These are phyloP conservation scores for Suhomyces xylopsoci DNA, from an alignment of 805 yeast species.

Conservation along the genomic window DNA sequence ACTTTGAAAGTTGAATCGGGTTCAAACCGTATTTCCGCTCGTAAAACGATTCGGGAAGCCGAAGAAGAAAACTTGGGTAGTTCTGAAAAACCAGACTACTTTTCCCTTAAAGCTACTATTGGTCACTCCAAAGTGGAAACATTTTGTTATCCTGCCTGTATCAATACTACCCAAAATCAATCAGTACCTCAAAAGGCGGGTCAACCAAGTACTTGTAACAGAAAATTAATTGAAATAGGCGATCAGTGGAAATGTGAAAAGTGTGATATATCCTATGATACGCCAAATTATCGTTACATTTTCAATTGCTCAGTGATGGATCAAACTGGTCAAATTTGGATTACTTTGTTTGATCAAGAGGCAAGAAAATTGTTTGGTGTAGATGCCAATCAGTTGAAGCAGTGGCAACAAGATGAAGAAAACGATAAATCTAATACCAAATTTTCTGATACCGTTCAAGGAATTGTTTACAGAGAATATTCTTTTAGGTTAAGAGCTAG, in stretches of 20 bases:
- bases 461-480: slow-evolving; percentile 63
- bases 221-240: slow-evolving; percentile 74
- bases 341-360: slow-evolving; percentile 81
- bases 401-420: slow-evolving; percentile 26
- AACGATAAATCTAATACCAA: slow-evolving; percentile 36
- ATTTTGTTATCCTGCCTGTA: slow-evolving; percentile 89
- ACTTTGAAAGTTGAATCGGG: slow-evolving; percentile 55
- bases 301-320: slow-evolving; percentile 77
- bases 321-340: slow-evolving; percentile 79
- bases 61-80: slow-evolving; percentile 66
- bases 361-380: slow-evolving; percentile 67
- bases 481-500: slow-evolving; percentile 77
- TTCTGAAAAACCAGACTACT: slow-evolving; percentile 77
- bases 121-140: slow-evolving; percentile 69
- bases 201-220: slow-evolving; percentile 51
- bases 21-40: slow-evolving; percentile 41
- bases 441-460: slow-evolving; percentile 44
- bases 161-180: slow-evolving; percentile 39
- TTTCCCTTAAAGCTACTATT: slow-evolving; percentile 70
- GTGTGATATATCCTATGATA: slow-evolving; percentile 67
- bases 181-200: slow-evolving; percentile 8
- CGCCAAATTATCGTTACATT: slow-evolving; percentile 78
- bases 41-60: slow-evolving; percentile 66
- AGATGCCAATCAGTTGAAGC: slow-evolving; percentile 59
- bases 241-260: slow-evolving; percentile 89